Conservation (phyloP, 2,329 filamentous ascomycete species). For the Apiospora koreana region DNA sequence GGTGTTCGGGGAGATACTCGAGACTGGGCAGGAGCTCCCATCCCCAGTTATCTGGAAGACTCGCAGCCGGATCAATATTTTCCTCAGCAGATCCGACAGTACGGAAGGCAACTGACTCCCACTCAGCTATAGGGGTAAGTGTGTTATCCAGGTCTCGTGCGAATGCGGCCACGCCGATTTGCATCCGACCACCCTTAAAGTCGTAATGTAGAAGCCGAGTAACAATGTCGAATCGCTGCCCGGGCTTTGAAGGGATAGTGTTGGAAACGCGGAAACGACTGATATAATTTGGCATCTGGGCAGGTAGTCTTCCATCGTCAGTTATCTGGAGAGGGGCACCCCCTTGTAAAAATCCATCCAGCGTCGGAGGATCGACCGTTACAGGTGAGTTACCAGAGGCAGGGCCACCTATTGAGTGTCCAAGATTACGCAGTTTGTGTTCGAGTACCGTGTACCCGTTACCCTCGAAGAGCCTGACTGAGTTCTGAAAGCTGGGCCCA, state of each 20-base stretch:
- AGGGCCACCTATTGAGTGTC: not conserved
- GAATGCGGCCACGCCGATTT: conserved; percentile 29
- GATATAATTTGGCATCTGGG: conserved; percentile 33
- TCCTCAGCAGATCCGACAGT: conserved; percentile 14
- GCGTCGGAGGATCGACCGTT: conserved; percentile 28
- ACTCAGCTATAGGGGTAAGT: conserved; percentile 24
- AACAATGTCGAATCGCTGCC: conserved; percentile 25
- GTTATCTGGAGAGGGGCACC: conserved; percentile 22
- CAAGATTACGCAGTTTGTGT: conserved; percentile 24
- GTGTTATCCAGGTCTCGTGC: conserved; percentile 13
- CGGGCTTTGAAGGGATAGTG: conserved; percentile 22
- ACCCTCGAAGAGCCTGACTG: conserved; percentile 16
- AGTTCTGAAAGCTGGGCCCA: conserved; percentile 28
- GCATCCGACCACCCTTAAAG: conserved; percentile 25
- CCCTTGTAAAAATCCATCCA: conserved; percentile 31
- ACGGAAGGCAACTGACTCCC: conserved; percentile 22
- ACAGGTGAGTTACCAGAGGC: conserved; percentile 23
- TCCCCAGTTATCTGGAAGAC: conserved; percentile 24
- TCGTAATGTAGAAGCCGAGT: conserved; percentile 18
- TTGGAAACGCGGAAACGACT: conserved; percentile 32
- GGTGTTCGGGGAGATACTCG: conserved; percentile 20
- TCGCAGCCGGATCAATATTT: conserved; percentile 18
- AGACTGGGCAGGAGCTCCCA: conserved; percentile 27
- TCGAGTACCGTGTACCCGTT: conserved; percentile 24
- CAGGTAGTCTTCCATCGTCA: conserved; percentile 23